Evolutionary conservation across 176 grass and related monocot species (phyloP), one percentile per base, ranked within the genome.

Genomic region (Oryza brachyantha): DNA sequence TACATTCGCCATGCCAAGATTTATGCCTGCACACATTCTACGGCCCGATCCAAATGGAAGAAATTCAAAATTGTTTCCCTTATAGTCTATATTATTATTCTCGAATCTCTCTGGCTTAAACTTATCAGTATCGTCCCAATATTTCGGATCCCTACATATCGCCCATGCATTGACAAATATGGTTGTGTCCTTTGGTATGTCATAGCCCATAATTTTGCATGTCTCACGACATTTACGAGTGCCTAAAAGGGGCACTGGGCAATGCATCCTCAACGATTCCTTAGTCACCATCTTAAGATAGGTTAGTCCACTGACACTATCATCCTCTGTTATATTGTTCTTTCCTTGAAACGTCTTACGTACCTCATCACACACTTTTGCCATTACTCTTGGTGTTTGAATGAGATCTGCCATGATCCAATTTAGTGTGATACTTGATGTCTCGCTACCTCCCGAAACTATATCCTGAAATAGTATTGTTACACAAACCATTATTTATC

Each of bases 41-140:
- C 78, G 54, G 4, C 78, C 78, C 9, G 78, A 28, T n/a, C 78
- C 78, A 7, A 81, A 81, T 4, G 78, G 66, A 28, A 81, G 35
- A 1, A 16, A 81, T 25, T 71, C 78, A 31, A 32, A 71, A 27
- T 25, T 11, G 0, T 3, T 61, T 10, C 78, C 78, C 16, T 81
- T 61, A 46, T 29, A 69, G 17, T 70, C 66, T 0, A 43, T 2
- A 67, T 0, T 61, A 0, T 0, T 43, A 3, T 43, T 19, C 1
- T 61, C 26, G 4, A 81, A 81, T 7, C 78, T 37, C 3, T 71
- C 54, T 1, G 78, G 78, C 3, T 45, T 61, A 26, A 81, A 81
- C 1, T 70, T 54, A 10, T 81, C 78, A 0, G 66, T 11, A 0
- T 71, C 78, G 0, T 71, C 78, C 78, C 78, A 71, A 3, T 61